Evolutionary conservation across 805 yeast genomes (phyloP).

Genomic region (Cyberlindnera nakhonratchasimensis): DNA sequence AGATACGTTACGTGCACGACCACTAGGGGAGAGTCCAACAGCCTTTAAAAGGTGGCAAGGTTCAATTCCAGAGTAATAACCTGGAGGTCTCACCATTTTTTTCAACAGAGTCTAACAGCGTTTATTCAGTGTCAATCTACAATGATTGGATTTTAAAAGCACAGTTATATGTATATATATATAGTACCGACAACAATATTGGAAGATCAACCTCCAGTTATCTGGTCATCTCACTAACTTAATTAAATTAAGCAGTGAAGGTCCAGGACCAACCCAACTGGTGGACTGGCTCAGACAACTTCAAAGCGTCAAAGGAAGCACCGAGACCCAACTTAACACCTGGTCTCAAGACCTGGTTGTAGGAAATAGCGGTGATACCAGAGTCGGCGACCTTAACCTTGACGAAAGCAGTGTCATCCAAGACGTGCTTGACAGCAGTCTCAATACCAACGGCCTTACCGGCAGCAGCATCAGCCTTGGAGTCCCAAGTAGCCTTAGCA

Average conservation of each 20-base stretch:
- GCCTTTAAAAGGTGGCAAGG: no score
- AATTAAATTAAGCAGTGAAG: conserved; percentile 68
- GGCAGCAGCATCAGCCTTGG: conserved; percentile 62
- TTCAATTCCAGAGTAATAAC: no score
- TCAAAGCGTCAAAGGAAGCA: conserved; percentile 93
- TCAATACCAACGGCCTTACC: conserved; percentile 84
- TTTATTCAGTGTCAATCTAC: no score
- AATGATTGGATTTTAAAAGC: not conserved
- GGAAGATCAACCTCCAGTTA: conserved; percentile 8
- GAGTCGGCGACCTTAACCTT: conserved; percentile 97
- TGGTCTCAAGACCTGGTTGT: conserved; percentile 92
- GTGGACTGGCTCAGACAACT: conserved; percentile 95
- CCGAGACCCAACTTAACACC: conserved; percentile 97
- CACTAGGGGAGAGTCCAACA: no score
- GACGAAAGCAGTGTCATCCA: conserved; percentile 84
- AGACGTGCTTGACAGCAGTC: conserved; percentile 90
- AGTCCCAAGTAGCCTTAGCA: conserved; percentile 95
- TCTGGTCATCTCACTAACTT: not conserved
- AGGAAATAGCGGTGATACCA: conserved; percentile 89
- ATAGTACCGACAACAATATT: not conserved
- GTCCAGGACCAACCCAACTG: conserved; percentile 94
- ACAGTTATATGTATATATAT: conserved; percentile 1
- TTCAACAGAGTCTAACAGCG: no score
- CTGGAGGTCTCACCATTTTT: no score
- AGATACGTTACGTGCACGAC: not conserved